Percentiles rank a stretch among this genome's conserved stretches.
These are phyloP conservation scores for Helianthus annuus DNA, from an alignment of 129 eudicot genomes.

Conservation along the genomic window DNA sequence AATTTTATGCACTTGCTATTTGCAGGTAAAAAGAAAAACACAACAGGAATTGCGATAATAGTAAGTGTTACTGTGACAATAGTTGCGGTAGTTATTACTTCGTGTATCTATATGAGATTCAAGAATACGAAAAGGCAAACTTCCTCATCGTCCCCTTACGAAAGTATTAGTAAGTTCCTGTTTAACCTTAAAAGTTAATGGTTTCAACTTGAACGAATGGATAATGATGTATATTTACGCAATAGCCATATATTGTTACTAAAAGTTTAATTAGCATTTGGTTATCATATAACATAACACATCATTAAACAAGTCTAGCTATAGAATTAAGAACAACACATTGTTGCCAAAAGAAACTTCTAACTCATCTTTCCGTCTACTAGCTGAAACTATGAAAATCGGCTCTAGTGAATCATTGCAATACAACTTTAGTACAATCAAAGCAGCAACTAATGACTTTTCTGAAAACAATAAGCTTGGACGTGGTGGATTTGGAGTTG, in stretches of 20 bases:
- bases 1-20: neutral
- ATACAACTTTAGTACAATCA: conserved; percentile 2
- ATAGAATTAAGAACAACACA: neutral
- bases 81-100: neutral
- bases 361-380: neutral
- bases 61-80: neutral
- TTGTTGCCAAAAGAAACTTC: neutral
- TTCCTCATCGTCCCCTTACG: neutral
- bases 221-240: neutral
- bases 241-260: neutral
- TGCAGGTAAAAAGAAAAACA: neutral
- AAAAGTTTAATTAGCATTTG: neutral
- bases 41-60: neutral
- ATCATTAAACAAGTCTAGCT: neutral
- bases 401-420: neutral
- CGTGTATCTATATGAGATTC: neutral
- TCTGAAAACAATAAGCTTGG: conserved; percentile 1
- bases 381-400: neutral
- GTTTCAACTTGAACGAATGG: neutral
- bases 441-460: conserved; percentile 7
- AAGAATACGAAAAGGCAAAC: neutral
- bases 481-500: conserved; percentile 8
- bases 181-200: neutral
- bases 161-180: neutral
- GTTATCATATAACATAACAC: neutral